Conservation (phyloP, 2,329 filamentous ascomycete genomes). For the Xylaria polymorpha region DNA sequence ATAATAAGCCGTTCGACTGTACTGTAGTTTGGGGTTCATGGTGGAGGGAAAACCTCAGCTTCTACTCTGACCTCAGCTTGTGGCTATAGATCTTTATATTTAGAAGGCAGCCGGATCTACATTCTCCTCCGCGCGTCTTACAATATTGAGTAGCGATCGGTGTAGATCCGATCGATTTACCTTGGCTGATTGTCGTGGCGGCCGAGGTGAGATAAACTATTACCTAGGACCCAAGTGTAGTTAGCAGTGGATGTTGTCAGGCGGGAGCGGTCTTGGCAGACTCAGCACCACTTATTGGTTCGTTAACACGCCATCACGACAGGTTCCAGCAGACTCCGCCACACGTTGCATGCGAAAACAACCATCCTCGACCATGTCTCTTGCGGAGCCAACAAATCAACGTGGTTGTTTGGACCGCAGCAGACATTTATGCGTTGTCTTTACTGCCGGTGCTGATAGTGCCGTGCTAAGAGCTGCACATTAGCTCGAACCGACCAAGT, state of each 20-base stretch:
- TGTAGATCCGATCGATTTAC: slow-evolving; percentile 19
- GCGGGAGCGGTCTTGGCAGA: slow-evolving; percentile 31
- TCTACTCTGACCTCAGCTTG: slow-evolving; percentile 23
- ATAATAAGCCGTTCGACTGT: slow-evolving; percentile 1
- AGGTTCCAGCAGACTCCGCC: slow-evolving; percentile 27
- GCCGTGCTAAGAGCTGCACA: slow-evolving; percentile 2
- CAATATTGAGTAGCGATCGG: neutral
- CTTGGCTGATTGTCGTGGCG: slow-evolving; percentile 32
- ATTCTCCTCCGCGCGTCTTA: slow-evolving; percentile 3
- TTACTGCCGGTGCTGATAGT: neutral
- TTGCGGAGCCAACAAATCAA: slow-evolving; percentile 26
- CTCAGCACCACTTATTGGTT: slow-evolving; percentile 19
- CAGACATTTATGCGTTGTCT: slow-evolving; percentile 26
- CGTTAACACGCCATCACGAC: slow-evolving; percentile 18
- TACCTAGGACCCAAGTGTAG: neutral
- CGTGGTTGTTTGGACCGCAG: slow-evolving; percentile 5
- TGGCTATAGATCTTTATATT: neutral
- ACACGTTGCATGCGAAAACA: slow-evolving; percentile 34
- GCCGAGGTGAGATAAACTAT: slow-evolving; percentile 9
- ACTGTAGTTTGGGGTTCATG: slow-evolving; percentile 8
- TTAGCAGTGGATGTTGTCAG: neutral
- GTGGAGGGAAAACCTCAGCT: slow-evolving; percentile 17
- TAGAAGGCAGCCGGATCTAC: slow-evolving; percentile 1
- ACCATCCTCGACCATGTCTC: slow-evolving; percentile 24
- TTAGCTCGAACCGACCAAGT: neutral